Conservation (phyloP, 805 yeast genomes). For the Vanderwaltozyma polyspora region DNA sequence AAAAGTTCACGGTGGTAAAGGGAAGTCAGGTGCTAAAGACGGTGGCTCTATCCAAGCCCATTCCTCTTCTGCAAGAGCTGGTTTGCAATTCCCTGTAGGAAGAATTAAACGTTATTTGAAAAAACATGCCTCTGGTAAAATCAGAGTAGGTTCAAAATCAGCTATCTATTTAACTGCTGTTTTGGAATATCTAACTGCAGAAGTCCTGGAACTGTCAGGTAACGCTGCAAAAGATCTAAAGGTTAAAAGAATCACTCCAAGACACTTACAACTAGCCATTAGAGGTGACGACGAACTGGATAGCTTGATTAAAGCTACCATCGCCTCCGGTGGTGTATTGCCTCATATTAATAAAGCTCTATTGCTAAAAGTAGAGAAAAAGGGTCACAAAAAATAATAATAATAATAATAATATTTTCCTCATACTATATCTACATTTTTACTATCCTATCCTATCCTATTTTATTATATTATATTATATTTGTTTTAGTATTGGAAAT, state of each 20-base stretch:
- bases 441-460: too few species aligned
- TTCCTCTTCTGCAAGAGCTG: constrained; percentile 90
- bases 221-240: constrained; percentile 94
- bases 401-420: not conserved
- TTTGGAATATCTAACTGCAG: constrained; percentile 91
- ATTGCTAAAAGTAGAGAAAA: constrained; percentile 64
- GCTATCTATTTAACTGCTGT: constrained; percentile 96
- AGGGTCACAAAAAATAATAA: constrained; percentile 8
- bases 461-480: too few species aligned
- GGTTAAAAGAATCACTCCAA: constrained; percentile 94
- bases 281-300: constrained; percentile 98
- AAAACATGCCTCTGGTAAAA: constrained; percentile 75
- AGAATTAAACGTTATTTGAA: constrained; percentile 95
- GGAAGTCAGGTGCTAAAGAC: constrained; percentile 79
- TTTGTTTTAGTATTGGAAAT: too few species aligned
- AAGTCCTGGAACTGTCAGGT: constrained; percentile 94
- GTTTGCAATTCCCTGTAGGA: constrained; percentile 95
- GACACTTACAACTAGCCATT: constrained; percentile 92
- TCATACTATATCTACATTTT: not conserved
- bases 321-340: constrained; percentile 96
- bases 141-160: constrained; percentile 85
- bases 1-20: constrained; percentile 94
- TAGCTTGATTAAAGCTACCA: constrained; percentile 85
- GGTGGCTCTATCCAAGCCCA: constrained; percentile 42
- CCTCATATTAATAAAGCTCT: constrained; percentile 85